Base-by-base conservation (phyloP, 1,284 basidiomycete species). In the Golubevia sp. region DNA sequence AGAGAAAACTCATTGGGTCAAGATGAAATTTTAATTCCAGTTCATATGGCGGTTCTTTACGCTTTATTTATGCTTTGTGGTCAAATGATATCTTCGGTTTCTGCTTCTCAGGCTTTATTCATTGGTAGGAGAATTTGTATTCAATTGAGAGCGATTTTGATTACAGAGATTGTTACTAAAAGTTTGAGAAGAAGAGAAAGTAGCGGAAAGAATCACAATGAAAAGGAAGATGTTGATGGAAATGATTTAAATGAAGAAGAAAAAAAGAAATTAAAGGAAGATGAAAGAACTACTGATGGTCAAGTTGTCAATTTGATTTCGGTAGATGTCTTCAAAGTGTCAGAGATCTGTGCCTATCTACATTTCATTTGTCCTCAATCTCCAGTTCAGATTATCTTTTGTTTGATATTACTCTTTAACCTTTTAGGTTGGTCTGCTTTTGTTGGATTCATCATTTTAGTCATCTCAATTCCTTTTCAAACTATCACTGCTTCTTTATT, bases 81-180 rank as follows among this genome's bases (percentile, higher is more conserved):
- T 49, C 73, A 75, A 55, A 57, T 74, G 50, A 59, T 75, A 18
- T 66, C 64, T 25, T 73, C 77, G 21, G 66, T 81, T 44, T 73
- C 63, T 11, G 68, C 76, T 30, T 78, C 76, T n/a, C 79, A 77
- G 26, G 74, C 70, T 1, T 70, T 83, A 20, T 78, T 78, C 59
- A 72, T 73, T 25, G 80, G 80, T 25, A 66, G 80, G 7, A 72
- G 75, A 15, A 72, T 83, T 51, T 83, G 80, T 59, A 77, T 80
- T 52, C 72, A 75, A 34, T 62, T 77, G 2, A 67, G 77, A 7
- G 79, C 80, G 3, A 73, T 82, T 23, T 63, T 83, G n/a, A 78
- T 81, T 64, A 77, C 74, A 56, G 80, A 83, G 55, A 82, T 83
- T 58, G 65, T 83, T 56, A 80, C 72, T 62, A 83, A 83, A 67